Conservation (phyloP, 2,329 filamentous ascomycete species). For the Penicillium digitatum region DNA sequence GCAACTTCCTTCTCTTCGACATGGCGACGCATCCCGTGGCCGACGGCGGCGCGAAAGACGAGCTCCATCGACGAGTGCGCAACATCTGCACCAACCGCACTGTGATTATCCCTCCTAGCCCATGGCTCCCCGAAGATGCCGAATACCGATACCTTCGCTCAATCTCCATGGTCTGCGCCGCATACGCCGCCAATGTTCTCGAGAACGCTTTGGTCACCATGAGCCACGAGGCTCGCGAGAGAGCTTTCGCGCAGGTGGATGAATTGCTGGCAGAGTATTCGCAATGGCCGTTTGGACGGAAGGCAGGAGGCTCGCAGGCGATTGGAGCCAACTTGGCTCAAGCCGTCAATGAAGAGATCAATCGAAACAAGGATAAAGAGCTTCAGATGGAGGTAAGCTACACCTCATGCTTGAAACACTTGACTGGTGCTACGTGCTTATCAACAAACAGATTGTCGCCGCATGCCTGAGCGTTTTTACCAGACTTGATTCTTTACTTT, state of each 20-base stretch:
- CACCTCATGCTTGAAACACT: neutral
- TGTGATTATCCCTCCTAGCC: constrained; percentile 77
- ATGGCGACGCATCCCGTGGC: constrained; percentile 99
- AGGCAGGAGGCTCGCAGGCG: constrained; percentile 68
- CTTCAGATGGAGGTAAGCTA: constrained; percentile 81
- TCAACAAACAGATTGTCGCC: constrained; percentile 63
- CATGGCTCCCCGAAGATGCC: constrained; percentile 89
- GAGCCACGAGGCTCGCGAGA: constrained; percentile 87
- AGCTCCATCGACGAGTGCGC: constrained; percentile 87
- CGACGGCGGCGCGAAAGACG: constrained; percentile 94
- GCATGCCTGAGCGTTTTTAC: constrained; percentile 98
- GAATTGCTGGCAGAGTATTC: constrained; percentile 94
- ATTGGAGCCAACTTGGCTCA: constrained; percentile 91
- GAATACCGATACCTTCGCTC: constrained; percentile 92
- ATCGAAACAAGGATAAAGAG: constrained; percentile 84
- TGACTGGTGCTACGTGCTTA: constrained; percentile 12
- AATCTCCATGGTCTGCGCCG: constrained; percentile 93
- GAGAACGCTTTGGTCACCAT: constrained; percentile 95
- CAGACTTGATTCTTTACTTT: constrained; percentile 91
- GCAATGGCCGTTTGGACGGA: constrained; percentile 92
- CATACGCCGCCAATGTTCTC: constrained; percentile 94
- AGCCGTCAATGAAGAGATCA: constrained; percentile 81
- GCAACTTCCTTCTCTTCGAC: constrained; percentile 98
- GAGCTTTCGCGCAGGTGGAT: constrained; percentile 95
- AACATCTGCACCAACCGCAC: constrained; percentile 91